Conservation (phyloP, 1,284 basidiomycete species). For the Mycosarcoma mackinlayi region DNA sequence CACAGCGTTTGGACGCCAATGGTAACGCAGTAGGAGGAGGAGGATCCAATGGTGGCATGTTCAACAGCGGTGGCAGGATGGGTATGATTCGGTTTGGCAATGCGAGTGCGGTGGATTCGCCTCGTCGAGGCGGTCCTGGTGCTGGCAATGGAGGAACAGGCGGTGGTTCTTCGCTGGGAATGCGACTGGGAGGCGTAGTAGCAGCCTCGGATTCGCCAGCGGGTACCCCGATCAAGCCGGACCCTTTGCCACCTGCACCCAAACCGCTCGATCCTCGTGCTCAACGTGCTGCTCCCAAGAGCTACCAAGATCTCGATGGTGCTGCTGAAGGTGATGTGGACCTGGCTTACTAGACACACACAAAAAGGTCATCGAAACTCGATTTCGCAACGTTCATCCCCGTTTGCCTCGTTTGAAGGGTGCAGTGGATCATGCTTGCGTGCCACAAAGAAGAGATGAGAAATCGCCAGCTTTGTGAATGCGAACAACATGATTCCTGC, state of each 20-base stretch:
- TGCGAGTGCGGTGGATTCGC: conserved; percentile 36
- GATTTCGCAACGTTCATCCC: no score
- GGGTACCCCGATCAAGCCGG: conserved; percentile 21
- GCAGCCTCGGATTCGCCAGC: conserved; percentile 2
- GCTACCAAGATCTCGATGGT: conserved; percentile 61
- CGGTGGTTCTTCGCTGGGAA: conserved; percentile 18
- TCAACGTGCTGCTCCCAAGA: conserved; percentile 21
- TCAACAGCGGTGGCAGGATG: conserved; percentile 35
- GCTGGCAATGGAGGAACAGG: not conserved
- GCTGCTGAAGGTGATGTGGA: conserved; percentile 51
- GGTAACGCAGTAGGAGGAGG: conserved; percentile 8
- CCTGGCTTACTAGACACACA: conserved; percentile 33
- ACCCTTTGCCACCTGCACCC: conserved; percentile 46
- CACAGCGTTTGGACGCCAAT: conserved; percentile 15
- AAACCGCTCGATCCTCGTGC: conserved; percentile 56
- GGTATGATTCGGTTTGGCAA: conserved; percentile 47
- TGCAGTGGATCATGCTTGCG: no score
- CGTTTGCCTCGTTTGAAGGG: no score
- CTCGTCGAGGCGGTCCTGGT: conserved; percentile 5
- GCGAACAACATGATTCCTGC: no score
- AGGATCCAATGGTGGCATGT: conserved; percentile 13
- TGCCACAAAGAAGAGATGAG: no score
- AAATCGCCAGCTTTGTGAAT: no score
- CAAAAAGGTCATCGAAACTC: no score
- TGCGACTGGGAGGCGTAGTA: conserved; percentile 34